Evolutionary conservation across 371 early-diverging fungal genomes (phyloP).

Genomic region (Blyttiomyces sp.): DNA sequence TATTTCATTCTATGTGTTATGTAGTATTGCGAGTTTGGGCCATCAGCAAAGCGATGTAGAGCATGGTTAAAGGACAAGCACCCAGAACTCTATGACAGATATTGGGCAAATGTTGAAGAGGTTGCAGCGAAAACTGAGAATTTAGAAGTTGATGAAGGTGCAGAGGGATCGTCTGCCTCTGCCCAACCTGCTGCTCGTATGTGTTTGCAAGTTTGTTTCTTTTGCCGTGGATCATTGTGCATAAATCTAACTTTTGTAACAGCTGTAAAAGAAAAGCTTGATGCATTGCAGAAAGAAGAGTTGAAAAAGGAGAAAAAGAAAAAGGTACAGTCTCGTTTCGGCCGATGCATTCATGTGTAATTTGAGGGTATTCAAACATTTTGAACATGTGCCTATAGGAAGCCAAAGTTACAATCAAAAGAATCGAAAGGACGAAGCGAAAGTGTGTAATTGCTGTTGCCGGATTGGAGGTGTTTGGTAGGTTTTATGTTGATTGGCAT

Average conservation of each 20-base stretch:
- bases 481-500: neutral
- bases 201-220: neutral
- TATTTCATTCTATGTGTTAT: neutral
- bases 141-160: slow-evolving; percentile 1
- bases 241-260: neutral
- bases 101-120: slow-evolving; percentile 47
- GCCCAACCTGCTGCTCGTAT: neutral
- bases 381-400: neutral
- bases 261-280: slow-evolving; percentile 11
- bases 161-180: neutral
- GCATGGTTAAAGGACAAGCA: slow-evolving; percentile 68
- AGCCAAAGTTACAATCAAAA: slow-evolving; percentile 63
- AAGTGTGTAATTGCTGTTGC: slow-evolving; percentile 79
- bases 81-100: slow-evolving; percentile 49
- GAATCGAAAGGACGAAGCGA: slow-evolving; percentile 84
- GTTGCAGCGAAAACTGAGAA: no score
- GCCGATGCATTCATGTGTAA: neutral
- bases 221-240: no score
- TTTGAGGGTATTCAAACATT: neutral
- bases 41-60: slow-evolving; percentile 75
- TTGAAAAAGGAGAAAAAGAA: slow-evolving; percentile 21
- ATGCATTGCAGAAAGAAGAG: slow-evolving; percentile 21
- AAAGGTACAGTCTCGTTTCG: slow-evolving; percentile 2
- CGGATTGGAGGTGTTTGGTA: slow-evolving; percentile 73
- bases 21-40: slow-evolving; percentile 89